Evolutionary conservation across 768 basidiomycete species (phyloP), one percentile per base, ranked within the genome.

Genomic region (Collybia sp.): DNA sequence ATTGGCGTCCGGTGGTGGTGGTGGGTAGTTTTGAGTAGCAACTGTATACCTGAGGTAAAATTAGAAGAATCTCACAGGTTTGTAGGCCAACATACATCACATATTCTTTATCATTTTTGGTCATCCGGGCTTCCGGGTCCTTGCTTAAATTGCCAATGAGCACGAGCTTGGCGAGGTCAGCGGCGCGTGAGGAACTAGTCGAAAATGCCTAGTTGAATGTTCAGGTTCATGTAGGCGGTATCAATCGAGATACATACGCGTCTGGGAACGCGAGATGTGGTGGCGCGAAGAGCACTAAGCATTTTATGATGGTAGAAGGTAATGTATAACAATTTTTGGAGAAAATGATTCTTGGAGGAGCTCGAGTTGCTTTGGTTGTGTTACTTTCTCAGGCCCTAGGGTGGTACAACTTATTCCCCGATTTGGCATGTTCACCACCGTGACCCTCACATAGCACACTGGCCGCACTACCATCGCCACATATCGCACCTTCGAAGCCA

Each of bases 21-120:
- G 73, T 2, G 74, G 71, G 53, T 69, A 79, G 64, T 82, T 85
- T 41, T 65, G 68, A 3, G 91, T 93, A 11, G 83, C 91, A 45
- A 94, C 79, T 9, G 76, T 73, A 62, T 93, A 94, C 12, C 88
- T 91, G 53, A 37, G 30, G 45, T 30, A 16, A 43, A 15, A 25
- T 25, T 3, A 8, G 25, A 25, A 25, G 25, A 25, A 25, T 25
- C 8, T 25, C 25, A 4, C 25, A 8, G 8, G 25, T 8, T 25
- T 25, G 8, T 25, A 8, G 3, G 25, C 25, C 25, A 25, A 73
- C 85, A 41, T 55, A 91, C 89, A 75, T 63, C 35, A 90, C 70
- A 52, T 80, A 94, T 76, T 91, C 87, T 60, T 81, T 87, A 45
- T 90, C 83, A 47, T 70, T 79, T 65, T 76, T 88, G 2, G 87